These are phyloP conservation scores for Breviolum minutum DNA, from an alignment of 73 alveolate species.

Conservation along the genomic window DNA sequence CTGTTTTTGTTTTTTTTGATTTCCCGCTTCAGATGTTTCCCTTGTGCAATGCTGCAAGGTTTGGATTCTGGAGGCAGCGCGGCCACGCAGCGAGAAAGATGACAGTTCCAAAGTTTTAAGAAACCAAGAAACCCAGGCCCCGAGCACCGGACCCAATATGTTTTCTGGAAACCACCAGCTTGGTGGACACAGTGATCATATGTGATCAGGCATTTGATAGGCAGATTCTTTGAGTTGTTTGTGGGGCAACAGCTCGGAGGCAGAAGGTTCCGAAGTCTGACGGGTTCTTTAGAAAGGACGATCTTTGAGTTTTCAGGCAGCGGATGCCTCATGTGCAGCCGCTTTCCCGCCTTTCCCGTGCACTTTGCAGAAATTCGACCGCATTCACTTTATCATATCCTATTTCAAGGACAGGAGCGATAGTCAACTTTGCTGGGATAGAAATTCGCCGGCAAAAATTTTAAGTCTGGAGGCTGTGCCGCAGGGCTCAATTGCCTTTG, in stretches of 20 bases:
- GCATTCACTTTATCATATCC: neutral
- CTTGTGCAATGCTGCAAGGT: conserved; percentile 8
- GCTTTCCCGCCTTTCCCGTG: conserved; percentile 19
- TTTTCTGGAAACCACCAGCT: neutral
- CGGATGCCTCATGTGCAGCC: neutral
- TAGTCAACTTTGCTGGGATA: neutral
- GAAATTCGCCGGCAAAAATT: neutral
- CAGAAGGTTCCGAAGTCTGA: neutral
- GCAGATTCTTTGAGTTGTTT: too few relatives aligned
- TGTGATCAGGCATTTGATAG: too few relatives aligned
- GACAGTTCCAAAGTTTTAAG: neutral
- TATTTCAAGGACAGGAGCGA: neutral
- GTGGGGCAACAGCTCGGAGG: neutral
- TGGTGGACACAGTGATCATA: neutral
- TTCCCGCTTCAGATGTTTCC: neutral
- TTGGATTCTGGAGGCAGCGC: conserved; percentile 46
- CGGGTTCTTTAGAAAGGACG: neutral
- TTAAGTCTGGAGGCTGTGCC: neutral
- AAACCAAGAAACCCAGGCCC: neutral
- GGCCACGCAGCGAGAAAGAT: conserved; percentile 46
- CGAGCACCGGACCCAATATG: neutral
- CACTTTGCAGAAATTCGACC: conserved; percentile 7
- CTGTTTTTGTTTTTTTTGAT: neutral
- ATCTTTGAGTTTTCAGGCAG: neutral
- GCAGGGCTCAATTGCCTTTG: conserved; percentile 4